Percentiles rank a stretch among this genome's conserved stretches.
Conservation (phyloP, 140 eudicot genomes). For the Anethum foeniculum region DNA sequence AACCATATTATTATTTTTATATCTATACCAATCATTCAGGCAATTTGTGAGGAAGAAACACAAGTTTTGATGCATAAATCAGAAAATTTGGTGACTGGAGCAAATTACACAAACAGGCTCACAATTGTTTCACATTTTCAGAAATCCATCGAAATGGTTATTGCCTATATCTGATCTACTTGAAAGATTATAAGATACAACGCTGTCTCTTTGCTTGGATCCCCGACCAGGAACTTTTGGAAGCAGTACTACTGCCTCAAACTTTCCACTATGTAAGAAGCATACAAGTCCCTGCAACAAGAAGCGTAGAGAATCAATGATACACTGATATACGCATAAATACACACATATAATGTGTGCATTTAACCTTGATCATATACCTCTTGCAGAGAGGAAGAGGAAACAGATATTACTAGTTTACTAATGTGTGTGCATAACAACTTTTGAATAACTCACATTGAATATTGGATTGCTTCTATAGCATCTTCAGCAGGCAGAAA, state of each 20-base stretch:
- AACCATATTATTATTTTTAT: not conserved
- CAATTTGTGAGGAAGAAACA: not conserved
- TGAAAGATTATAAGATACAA: not conserved
- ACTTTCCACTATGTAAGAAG: conserved; percentile 79
- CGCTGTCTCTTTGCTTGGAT: not conserved
- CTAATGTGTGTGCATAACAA: not conserved
- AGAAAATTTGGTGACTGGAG: not conserved
- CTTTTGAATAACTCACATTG: conserved; percentile 54
- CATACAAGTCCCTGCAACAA: conserved; percentile 76
- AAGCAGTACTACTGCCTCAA: conserved; percentile 61
- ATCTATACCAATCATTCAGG: not conserved
- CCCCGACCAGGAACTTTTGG: not conserved
- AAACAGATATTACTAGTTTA: not conserved
- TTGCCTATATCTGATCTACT: not conserved
- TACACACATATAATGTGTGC: not conserved
- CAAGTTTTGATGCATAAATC: not conserved
- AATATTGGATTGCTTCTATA: conserved; percentile 67
- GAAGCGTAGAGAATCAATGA: not conserved
- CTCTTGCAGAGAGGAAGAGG: not conserved
- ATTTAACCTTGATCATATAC: not conserved
- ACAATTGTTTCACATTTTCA: not conserved
- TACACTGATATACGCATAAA: too few species aligned
- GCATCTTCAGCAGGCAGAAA: conserved; percentile 87
- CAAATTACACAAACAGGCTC: not conserved
- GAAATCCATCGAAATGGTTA: not conserved